Evolutionary conservation across 129 eudicot genomes (phyloP).

Genomic region (Chrysanthemum seticuspe): DNA sequence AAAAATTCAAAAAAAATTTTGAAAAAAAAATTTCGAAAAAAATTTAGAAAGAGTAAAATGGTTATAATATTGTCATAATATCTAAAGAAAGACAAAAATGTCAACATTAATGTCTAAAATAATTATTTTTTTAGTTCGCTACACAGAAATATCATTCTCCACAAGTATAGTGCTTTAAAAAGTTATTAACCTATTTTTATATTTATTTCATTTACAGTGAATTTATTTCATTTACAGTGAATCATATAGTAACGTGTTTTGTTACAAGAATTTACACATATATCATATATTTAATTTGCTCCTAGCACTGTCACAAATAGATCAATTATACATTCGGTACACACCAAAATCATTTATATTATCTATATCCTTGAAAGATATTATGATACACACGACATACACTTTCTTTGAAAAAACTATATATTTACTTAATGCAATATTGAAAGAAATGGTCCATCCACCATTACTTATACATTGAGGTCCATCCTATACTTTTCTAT

Average conservation of each 20-base stretch:
- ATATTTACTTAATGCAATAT: background rate
- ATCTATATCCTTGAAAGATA: background rate
- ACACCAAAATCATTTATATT: background rate
- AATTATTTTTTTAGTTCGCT: no score
- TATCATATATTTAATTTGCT: background rate
- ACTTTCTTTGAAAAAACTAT: background rate
- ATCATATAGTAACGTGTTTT: background rate
- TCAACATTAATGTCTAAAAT: no score
- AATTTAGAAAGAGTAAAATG: no score
- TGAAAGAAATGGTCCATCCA: constrained; percentile 35
- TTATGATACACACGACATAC: background rate
- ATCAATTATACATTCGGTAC: background rate
- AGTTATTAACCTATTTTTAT: no score
- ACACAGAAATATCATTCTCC: no score
- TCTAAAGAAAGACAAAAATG: no score
- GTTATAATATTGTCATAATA: no score
- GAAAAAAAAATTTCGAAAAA: no score
- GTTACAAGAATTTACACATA: background rate
- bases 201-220: no score
- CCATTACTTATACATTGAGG: constrained; percentile 23
- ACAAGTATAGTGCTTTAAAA: no score
- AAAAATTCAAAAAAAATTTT: no score
- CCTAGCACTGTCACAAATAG: background rate
- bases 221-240: no score
- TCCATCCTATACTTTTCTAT: constrained; percentile 20